These are phyloP conservation scores for Herpetospermum pedunculosum DNA, from an alignment of 306 rosid genomes.

Conservation along the genomic window DNA sequence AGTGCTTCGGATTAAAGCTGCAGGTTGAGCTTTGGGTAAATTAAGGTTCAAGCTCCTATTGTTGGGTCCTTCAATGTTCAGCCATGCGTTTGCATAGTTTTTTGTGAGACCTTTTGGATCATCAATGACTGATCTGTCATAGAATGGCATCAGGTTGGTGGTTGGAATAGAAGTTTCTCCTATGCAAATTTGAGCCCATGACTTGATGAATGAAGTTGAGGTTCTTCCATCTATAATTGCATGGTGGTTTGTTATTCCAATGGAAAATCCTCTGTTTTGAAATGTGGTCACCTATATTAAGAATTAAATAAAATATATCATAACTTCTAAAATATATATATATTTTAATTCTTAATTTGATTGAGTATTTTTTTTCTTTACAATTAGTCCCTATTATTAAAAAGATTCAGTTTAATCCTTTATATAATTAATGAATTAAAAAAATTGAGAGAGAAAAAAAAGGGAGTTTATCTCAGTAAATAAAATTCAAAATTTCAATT, in stretches of 20 bases:
- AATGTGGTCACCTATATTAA: constrained; percentile 5
- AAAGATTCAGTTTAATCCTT: too few relatives aligned
- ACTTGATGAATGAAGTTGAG: constrained; percentile 27
- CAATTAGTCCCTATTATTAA: too few relatives aligned
- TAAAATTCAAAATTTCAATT: too few relatives aligned
- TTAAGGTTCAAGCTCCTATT: constrained; percentile 26
- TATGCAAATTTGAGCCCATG: constrained; percentile 41
- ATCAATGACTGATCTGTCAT: constrained; percentile 19
- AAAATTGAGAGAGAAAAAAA: too few relatives aligned
- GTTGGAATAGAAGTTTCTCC: neutral
- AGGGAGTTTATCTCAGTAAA: too few relatives aligned
- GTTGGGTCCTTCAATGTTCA: constrained; percentile 23
- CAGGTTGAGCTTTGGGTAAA: neutral
- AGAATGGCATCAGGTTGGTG: constrained; percentile 18
- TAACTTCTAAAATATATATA: too few relatives aligned
- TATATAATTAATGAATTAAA: too few relatives aligned
- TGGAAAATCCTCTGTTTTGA: constrained; percentile 13
- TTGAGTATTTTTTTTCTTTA: too few relatives aligned
- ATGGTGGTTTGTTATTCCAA: constrained; percentile 26
- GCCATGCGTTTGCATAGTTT: constrained; percentile 22
- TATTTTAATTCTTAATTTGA: too few relatives aligned
- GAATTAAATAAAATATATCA: neutral
- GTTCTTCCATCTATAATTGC: constrained; percentile 16
- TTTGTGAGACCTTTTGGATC: constrained; percentile 20
- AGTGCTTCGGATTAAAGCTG: neutral